Conservation (phyloP, 768 basidiomycete species). For the Pleurotus ostreatus region DNA sequence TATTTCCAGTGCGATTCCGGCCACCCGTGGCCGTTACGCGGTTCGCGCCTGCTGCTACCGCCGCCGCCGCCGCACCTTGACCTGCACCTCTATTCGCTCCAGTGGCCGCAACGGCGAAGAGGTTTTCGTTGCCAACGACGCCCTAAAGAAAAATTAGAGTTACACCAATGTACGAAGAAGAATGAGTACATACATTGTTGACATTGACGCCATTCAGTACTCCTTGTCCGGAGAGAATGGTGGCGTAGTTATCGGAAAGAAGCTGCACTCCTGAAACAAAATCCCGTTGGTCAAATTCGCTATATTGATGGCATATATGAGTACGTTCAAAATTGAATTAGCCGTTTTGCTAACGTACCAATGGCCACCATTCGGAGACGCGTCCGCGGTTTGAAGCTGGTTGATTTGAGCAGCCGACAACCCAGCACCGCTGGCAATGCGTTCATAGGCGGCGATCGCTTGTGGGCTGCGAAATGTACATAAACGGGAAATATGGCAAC, state of each 20-base stretch:
- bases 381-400: slow-evolving; percentile 21
- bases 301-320: not conserved
- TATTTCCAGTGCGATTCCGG: too few relatives aligned
- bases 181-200: slow-evolving; percentile 15
- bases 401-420: slow-evolving; percentile 13
- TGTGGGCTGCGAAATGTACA: slow-evolving; percentile 13
- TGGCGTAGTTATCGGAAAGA: slow-evolving; percentile 19
- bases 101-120: slow-evolving; percentile 13
- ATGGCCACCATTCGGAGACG: slow-evolving; percentile 20
- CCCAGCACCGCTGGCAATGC: slow-evolving; percentile 16
- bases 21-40: too few relatives aligned
- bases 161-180: not conserved
- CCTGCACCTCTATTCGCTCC: not conserved
- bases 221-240: slow-evolving; percentile 14
- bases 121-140: slow-evolving; percentile 19
- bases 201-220: slow-evolving; percentile 16
- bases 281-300: slow-evolving; percentile 22
- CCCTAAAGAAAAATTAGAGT: slow-evolving; percentile 8
- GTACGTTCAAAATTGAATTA: too few relatives aligned
- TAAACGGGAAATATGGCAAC: not conserved
- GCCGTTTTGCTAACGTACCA: slow-evolving; percentile 13
- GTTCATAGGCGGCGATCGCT: slow-evolving; percentile 18
- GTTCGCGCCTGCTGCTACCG: too few relatives aligned
- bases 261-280: slow-evolving; percentile 24
- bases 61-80: too few relatives aligned